These are phyloP conservation scores for Mycena crocata DNA, from an alignment of 768 basidiomycete species.

Conservation along the genomic window DNA sequence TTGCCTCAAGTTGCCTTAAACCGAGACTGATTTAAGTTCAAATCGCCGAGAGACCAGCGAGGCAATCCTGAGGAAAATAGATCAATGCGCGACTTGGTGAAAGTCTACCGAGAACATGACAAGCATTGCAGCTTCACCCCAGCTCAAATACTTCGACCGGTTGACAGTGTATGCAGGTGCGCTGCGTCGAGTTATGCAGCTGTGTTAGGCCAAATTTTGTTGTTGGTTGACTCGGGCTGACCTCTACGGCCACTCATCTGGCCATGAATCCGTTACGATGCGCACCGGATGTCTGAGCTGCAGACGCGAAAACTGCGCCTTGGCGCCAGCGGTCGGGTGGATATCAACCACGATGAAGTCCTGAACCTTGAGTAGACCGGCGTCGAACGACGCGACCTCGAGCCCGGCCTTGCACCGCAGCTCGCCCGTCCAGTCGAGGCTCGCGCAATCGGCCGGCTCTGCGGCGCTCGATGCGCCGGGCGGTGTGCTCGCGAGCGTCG, in stretches of 20 bases:
- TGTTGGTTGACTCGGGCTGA: no score
- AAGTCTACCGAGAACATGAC: no score
- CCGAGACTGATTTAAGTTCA: no score
- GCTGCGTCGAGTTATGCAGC: no score
- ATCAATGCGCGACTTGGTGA: no score
- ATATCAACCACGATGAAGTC: slow-evolving; percentile 21
- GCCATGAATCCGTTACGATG: slow-evolving; percentile 15
- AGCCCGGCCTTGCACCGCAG: not conserved
- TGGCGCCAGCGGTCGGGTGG: not conserved
- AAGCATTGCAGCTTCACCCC: no score
- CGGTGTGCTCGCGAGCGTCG: not conserved
- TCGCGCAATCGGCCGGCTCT: not conserved
- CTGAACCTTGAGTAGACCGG: slow-evolving; percentile 15
- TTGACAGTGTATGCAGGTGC: no score
- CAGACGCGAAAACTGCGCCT: not conserved
- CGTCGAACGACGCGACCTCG: slow-evolving; percentile 17
- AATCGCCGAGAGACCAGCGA: no score
- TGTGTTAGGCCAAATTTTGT: no score
- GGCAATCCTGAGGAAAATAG: no score
- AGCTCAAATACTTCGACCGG: no score
- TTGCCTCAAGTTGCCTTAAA: no score
- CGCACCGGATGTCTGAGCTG: slow-evolving; percentile 8
- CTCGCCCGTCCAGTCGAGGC: slow-evolving; percentile 19
- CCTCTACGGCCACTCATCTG: not conserved
- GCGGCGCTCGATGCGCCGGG: not conserved